A percentile compares a stretch with the other conserved stretches of the same genome.
Evolutionary conservation across 1,284 basidiomycete species (phyloP).

Genomic region (Austroboletus niveus): DNA sequence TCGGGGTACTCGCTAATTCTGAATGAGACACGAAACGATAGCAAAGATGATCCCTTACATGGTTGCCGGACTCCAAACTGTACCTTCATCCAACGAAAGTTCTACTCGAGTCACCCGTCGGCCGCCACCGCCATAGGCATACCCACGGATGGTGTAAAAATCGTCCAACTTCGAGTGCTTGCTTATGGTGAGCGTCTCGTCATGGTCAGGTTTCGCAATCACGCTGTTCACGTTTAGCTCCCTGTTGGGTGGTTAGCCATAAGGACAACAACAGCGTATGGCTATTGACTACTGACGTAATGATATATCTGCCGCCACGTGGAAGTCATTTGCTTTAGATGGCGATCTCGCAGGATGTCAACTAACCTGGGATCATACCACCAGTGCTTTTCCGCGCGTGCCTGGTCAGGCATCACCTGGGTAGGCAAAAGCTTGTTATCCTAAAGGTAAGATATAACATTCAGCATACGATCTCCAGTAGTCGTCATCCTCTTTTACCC

Average conservation of each 20-base stretch:
- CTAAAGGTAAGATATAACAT: conserved; percentile 16
- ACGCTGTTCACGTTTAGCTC: conserved; percentile 66
- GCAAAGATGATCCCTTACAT: conserved; percentile 32
- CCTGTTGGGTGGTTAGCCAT: conserved; percentile 27
- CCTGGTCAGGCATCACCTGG: conserved; percentile 54
- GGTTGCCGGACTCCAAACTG: conserved; percentile 50
- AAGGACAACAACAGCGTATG: not conserved
- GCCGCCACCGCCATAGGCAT: conserved; percentile 70
- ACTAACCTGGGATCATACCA: conserved; percentile 60
- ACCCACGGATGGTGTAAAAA: conserved; percentile 48
- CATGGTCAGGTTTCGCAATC: conserved; percentile 58
- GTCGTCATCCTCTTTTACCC: conserved; percentile 18
- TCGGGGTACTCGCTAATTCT: conserved; percentile 48
- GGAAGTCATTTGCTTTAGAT: conserved; percentile 2
- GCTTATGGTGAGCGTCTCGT: conserved; percentile 39
- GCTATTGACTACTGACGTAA: conserved; percentile 33
- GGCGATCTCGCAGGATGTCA: not conserved
- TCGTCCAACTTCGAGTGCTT: conserved; percentile 8
- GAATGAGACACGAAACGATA: conserved; percentile 2
- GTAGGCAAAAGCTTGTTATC: conserved; percentile 69
- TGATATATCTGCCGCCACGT: conserved; percentile 37
- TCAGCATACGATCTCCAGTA: conserved; percentile 1
- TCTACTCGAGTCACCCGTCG: conserved; percentile 60
- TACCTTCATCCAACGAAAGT: conserved; percentile 58
- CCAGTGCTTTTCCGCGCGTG: conserved; percentile 54